Conservation (phyloP, 805 yeast genomes). For the Saturnispora hagleri region DNA sequence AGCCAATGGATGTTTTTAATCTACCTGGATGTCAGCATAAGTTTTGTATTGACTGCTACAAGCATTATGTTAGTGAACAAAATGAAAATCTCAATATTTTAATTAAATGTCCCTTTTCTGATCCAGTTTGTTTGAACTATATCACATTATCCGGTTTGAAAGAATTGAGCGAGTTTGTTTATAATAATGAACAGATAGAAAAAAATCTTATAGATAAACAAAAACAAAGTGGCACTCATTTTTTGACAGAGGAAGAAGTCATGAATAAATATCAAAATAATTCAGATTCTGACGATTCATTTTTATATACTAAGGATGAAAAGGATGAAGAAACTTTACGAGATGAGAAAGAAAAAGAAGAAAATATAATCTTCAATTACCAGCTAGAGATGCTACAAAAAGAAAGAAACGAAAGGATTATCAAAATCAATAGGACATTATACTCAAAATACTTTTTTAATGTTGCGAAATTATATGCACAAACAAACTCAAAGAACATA, state of each 20-base stretch:
- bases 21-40: slow-evolving; percentile 57
- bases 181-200: neutral
- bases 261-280: slow-evolving; percentile 9
- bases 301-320: neutral
- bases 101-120: slow-evolving; percentile 51
- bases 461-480: slow-evolving; percentile 43
- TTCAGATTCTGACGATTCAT: slow-evolving; percentile 5
- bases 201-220: neutral
- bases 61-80: slow-evolving; percentile 44
- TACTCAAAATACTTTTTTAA: slow-evolving; percentile 33
- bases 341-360: slow-evolving; percentile 8
- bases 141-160: slow-evolving; percentile 36
- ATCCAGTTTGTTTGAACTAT: slow-evolving; percentile 39
- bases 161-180: slow-evolving; percentile 19
- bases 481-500: slow-evolving; percentile 36
- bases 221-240: neutral
- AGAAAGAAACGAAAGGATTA: slow-evolving; percentile 18
- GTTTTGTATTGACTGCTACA: slow-evolving; percentile 64
- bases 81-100: slow-evolving; percentile 33
- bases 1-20: slow-evolving; percentile 32
- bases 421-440: slow-evolving; percentile 21
- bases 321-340: slow-evolving; percentile 6
- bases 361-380: slow-evolving; percentile 15
- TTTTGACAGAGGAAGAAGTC: slow-evolving; percentile 7
- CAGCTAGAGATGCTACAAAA: slow-evolving; percentile 17